Base-by-base conservation (phyloP, 2,329 filamentous ascomycete species). In the Arthroderma uncinatum region DNA sequence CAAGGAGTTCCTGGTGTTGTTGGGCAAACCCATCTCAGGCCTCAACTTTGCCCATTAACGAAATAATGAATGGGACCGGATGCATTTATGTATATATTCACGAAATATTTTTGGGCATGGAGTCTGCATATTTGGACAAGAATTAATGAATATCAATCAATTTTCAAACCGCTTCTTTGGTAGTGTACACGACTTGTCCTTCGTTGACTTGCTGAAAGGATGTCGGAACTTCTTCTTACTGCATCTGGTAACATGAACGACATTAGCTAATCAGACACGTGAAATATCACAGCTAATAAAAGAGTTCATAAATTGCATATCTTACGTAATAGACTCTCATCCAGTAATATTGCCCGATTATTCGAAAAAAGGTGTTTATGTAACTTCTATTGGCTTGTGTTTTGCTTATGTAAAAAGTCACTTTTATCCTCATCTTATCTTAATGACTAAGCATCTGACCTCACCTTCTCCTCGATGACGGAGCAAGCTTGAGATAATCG, bases 21-120 rank as follows among this genome's bases (percentile, higher is more conserved):
- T 60, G 39, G 54, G 58, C n/a, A 59, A 56, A 30, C 52, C 56
- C 6, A 36, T 59, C 9, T 9, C 40, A 3, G 25, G 12, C 25
- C 28, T 33, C 25, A n/a, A 21, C 14, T 16, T 50, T 33, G 9
- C 23, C 14, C 25, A 30, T 33, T 50, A 50, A 50, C n/a, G 47
- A 50, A n/a, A 16, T 50, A 50, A 34, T 6, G 47, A 47, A 36
- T 42, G 14, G 39, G 39, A 19, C 6, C 33, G 34, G 34, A 37
- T 12, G 6, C 25, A 30, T 16, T 19, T 30, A 14, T 50, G 25
- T 50, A 50, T 50, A 50, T 50, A 50, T n/a, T 50, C 47, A 50
- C 25, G 9, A n/a, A n/a, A n/a, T n/a, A 47, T 47, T 25, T 12
- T 47, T 25, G 23, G 2, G 19, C 21, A 47, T 9, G n/a, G 14